phyloP scores from a whole-genome alignment of 2,329 filamentous ascomycete genomes.

The Arthrobotrys musiformis region DNA sequence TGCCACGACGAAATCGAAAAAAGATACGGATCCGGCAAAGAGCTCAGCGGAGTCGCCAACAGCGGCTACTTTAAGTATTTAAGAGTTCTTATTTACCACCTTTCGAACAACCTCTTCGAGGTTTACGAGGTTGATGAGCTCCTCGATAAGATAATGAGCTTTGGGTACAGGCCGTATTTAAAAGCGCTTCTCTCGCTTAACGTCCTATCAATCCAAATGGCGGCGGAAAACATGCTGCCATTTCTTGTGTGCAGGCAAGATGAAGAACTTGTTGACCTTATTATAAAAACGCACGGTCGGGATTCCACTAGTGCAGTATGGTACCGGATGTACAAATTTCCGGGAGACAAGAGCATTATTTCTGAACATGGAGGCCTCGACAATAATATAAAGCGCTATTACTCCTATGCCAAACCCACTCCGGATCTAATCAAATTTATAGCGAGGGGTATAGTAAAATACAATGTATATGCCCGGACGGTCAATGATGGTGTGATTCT shows the following conservation, averaged over 20 bases:
- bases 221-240: constrained; percentile 4
- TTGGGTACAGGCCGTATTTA: constrained; percentile 5
- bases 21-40: background rate
- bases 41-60: constrained; percentile 11
- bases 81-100: background rate
- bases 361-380: too few relatives aligned
- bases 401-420: too few relatives aligned
- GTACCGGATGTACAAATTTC: background rate
- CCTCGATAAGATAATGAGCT: background rate
- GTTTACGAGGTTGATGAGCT: background rate
- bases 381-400: too few relatives aligned
- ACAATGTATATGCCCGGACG: background rate
- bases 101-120: constrained; percentile 8
- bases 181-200: constrained; percentile 9
- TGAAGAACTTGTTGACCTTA: background rate
- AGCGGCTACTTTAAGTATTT: constrained; percentile 22
- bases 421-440: background rate
- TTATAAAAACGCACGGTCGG: background rate
- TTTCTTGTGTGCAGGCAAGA: background rate
- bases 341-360: background rate
- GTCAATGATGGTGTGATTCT: background rate
- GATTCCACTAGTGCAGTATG: background rate
- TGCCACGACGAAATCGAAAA: background rate
- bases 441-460: background rate
- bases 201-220: background rate